phyloP scores from a whole-genome alignment of 2,329 filamentous ascomycete species.

The Didymella pomorum region DNA sequence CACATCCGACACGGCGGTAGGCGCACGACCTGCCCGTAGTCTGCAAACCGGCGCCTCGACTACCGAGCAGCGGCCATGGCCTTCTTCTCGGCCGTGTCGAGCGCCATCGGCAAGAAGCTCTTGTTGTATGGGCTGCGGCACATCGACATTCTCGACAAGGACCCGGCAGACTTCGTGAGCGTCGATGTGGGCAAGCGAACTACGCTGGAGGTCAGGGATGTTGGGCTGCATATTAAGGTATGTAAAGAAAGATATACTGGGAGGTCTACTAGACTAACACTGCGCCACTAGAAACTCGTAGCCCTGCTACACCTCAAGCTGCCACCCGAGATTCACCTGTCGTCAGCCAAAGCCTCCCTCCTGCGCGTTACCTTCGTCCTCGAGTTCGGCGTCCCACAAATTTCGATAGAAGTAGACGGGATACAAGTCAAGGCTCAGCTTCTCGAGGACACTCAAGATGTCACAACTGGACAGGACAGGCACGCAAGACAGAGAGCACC shows the following conservation, averaged over 20 bases:
- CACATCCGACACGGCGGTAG: constrained; percentile 37
- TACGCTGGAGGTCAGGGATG: constrained; percentile 84
- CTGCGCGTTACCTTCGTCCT: constrained; percentile 85
- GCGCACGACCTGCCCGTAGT: constrained; percentile 35
- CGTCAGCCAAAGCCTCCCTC: constrained; percentile 76
- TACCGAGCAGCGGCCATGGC: constrained; percentile 63
- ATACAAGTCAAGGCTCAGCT: constrained; percentile 70
- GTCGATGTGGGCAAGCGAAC: constrained; percentile 83
- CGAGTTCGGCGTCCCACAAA: constrained; percentile 85
- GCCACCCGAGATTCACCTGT: constrained; percentile 74
- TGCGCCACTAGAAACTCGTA: constrained; percentile 73
- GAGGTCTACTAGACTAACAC: neutral
- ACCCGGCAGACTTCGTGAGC: constrained; percentile 86
- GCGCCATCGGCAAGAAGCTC: constrained; percentile 83
- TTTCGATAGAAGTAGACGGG: constrained; percentile 81
- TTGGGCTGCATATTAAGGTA: constrained; percentile 81
- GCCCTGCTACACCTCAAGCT: constrained; percentile 70
- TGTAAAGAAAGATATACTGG: constrained; percentile 31
- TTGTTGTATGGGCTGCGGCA: constrained; percentile 85
- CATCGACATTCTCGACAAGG: constrained; percentile 86
- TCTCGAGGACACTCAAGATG: constrained; percentile 26
- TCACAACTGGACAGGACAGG: constrained; percentile 9
- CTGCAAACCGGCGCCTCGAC: constrained; percentile 21
- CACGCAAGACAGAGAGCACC: constrained; percentile 15
- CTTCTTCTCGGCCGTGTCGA: constrained; percentile 70